Base-by-base conservation (phyloP, 352 stramenopile genomes). In the Globisporangium parvum region DNA sequence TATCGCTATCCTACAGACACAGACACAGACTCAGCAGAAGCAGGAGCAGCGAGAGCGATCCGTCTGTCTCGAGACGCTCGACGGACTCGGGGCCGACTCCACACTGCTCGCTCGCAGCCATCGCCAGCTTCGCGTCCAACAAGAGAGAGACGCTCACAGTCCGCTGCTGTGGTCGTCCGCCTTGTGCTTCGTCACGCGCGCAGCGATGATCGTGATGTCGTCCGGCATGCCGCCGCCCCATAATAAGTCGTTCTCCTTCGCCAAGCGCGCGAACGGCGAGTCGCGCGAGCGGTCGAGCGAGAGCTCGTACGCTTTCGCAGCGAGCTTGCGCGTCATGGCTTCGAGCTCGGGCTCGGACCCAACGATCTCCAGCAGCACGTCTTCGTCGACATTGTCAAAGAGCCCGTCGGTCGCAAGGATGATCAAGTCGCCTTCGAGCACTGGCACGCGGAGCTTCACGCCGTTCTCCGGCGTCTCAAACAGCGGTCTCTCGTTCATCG, bases 161-260 rank as follows among this genome's bases (percentile, higher is more conserved):
- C 18, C 9, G 10, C 18, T 60, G 28, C 52, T 57, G 14, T 75
- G 60, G 18, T 68, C 59, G 28, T 64, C 58, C 21, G 60, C 66
- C 52, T 67, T 73, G 52, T 76, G 69, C 48, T 84, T 83, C 6
- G 64, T 68, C 21, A 89, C 78, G 18, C 80, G 76, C 15, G 80
- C 76, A 3, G 77, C 71, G 57, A 88, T 88, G 63, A 91, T 83
- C 6, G 82, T 91, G 53, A 93, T 90, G 66, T 97, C 88, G 61
- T 97, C 88, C 2, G 87, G 87, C 80, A 96, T 95, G 21, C 92
- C 96, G 55, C 96, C 96, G 24, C 78, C 77, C 94, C 95, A 99
- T 71, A 98, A 87, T 33, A 98, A 96, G 67, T 99, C 96, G 77
- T 98, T 98, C 48, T 99, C 96, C 67, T 99, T 99, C 9, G 96